These are phyloP conservation scores for Gomphus bonarii DNA, from an alignment of 1,284 basidiomycete genomes.

Conservation along the genomic window DNA sequence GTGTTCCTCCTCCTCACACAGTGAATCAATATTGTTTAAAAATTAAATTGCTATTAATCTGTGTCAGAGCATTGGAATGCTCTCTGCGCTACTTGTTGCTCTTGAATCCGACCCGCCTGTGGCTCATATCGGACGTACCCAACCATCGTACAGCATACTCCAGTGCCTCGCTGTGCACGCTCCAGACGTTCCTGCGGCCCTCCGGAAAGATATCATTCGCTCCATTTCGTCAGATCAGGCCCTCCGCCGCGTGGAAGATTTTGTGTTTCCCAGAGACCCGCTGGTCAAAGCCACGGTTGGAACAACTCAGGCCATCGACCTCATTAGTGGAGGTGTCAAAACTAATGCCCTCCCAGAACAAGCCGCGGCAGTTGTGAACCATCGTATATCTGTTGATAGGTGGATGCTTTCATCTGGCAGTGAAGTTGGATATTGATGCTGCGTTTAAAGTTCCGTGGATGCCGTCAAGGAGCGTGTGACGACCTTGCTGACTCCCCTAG, in stretches of 20 bases:
- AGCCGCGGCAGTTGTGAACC: slow-evolving; percentile 46
- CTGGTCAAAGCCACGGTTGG: slow-evolving; percentile 33
- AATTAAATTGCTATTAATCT: neutral
- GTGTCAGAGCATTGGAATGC: slow-evolving; percentile 48
- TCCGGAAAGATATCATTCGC: slow-evolving; percentile 30
- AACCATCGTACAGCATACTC: slow-evolving; percentile 31
- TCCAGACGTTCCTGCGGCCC: slow-evolving; percentile 29
- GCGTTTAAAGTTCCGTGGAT: slow-evolving; percentile 28
- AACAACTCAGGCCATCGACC: slow-evolving; percentile 63
- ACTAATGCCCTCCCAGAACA: slow-evolving; percentile 51
- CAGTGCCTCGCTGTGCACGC: slow-evolving; percentile 40
- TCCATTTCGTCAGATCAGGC: slow-evolving; percentile 31
- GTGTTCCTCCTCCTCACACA: slow-evolving; percentile 46
- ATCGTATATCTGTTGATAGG: slow-evolving; percentile 45
- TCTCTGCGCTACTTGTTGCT: slow-evolving; percentile 41
- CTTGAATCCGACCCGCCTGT: slow-evolving; percentile 43
- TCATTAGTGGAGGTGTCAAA: slow-evolving; percentile 61
- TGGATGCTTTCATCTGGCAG: slow-evolving; percentile 15
- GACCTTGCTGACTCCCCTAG: slow-evolving; percentile 31
- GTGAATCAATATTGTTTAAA: slow-evolving; percentile 20
- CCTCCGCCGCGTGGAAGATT: slow-evolving; percentile 29
- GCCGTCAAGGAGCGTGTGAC: slow-evolving; percentile 34
- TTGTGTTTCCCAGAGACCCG: slow-evolving; percentile 28
- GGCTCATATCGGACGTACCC: slow-evolving; percentile 30
- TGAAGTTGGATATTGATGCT: neutral